A percentile compares a stretch with the other conserved stretches of the same genome.
phyloP scores from a whole-genome alignment of 2,329 filamentous ascomycete species.

The Plenodomus lindquistii region DNA sequence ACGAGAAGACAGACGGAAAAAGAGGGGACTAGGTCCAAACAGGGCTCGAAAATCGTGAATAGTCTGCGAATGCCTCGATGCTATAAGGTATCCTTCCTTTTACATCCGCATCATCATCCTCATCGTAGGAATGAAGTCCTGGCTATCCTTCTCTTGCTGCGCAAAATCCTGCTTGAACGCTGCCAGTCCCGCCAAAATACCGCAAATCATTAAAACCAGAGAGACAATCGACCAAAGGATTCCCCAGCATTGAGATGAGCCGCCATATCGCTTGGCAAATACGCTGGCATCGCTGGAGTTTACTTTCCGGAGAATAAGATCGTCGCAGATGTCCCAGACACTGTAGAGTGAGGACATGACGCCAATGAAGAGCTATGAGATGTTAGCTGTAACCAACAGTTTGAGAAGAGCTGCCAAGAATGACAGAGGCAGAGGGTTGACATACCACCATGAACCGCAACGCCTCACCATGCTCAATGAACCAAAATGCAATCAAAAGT shows the following conservation, averaged over 20 bases:
- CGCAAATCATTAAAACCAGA: constrained; percentile 69
- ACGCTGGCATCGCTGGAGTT: constrained; percentile 79
- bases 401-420: too few species aligned
- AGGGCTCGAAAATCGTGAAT: not conserved
- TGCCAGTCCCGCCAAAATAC: constrained; percentile 75
- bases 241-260: constrained; percentile 80
- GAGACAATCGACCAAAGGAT: constrained; percentile 77
- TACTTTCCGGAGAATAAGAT: constrained; percentile 78
- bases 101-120: constrained; percentile 25
- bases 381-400: constrained; percentile 1
- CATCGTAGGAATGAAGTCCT: constrained; percentile 63
- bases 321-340: constrained; percentile 85
- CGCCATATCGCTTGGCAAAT: constrained; percentile 76
- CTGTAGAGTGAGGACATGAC: constrained; percentile 82
- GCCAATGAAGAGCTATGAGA: constrained; percentile 69
- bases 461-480: constrained; percentile 75
- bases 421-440: constrained; percentile 13
- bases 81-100: not conserved
- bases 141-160: constrained; percentile 70
- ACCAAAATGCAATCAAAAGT: constrained; percentile 75
- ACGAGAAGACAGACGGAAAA: too few species aligned
- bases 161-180: constrained; percentile 72
- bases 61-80: not conserved
- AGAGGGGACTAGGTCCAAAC: too few species aligned
- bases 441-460: constrained; percentile 70